phyloP scores from a whole-genome alignment of 139 green algal species.

The Volvox africanus region DNA sequence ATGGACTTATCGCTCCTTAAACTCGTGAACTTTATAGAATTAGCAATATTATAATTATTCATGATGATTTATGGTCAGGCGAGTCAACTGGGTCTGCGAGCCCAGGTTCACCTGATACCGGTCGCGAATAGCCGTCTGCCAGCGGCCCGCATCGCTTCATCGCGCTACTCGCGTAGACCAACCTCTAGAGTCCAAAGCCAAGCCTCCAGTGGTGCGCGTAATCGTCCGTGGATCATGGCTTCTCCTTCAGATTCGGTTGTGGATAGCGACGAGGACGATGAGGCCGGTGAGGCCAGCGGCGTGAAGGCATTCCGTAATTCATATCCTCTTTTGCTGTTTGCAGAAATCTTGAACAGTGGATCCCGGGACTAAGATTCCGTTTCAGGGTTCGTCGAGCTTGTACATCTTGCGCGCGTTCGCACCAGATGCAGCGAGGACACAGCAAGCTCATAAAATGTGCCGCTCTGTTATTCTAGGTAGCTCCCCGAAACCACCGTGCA shows the following conservation, averaged over 20 bases:
- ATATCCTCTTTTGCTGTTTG: too few relatives aligned
- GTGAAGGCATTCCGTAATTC: too few relatives aligned
- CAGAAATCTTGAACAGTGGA: too few relatives aligned
- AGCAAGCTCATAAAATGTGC: too few relatives aligned
- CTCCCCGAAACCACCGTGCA: too few relatives aligned
- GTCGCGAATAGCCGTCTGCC: background rate
- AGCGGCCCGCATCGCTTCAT: background rate
- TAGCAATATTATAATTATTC: background rate
- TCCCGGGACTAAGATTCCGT: too few relatives aligned
- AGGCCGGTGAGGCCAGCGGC: conserved; percentile 14
- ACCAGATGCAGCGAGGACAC: too few relatives aligned
- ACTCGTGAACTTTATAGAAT: too few relatives aligned
- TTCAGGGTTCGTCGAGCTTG: too few relatives aligned
- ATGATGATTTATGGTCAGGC: conserved; percentile 7
- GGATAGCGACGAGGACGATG: conserved; percentile 31
- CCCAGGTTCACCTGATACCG: background rate
- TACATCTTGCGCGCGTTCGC: too few relatives aligned
- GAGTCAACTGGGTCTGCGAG: background rate
- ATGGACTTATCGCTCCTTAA: too few relatives aligned
- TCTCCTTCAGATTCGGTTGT: background rate
- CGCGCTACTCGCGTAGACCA: background rate
- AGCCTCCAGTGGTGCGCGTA: background rate
- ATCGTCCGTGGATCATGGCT: background rate
- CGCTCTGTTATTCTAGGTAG: too few relatives aligned
- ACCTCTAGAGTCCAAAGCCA: background rate